phyloP scores from a whole-genome alignment of 148 eudicot species.

The Nyssa sinensis region DNA sequence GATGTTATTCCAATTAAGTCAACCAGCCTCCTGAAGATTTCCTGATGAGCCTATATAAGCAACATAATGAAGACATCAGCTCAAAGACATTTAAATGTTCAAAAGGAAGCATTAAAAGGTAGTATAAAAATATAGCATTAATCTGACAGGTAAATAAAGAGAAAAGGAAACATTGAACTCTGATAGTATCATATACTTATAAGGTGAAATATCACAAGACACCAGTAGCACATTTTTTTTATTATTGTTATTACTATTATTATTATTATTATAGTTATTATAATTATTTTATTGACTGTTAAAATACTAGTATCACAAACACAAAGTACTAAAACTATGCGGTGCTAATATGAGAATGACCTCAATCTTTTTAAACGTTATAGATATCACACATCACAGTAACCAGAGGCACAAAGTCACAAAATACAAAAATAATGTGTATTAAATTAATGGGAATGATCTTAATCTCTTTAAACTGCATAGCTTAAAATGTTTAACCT shows the following conservation, averaged over 20 bases:
- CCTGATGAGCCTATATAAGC: conserved; percentile 60
- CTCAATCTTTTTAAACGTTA: no score
- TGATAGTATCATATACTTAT: background rate
- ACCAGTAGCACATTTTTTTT: no score
- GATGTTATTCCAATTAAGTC: conserved; percentile 94
- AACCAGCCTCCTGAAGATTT: conserved; percentile 72
- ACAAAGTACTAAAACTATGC: no score
- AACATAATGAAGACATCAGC: conserved; percentile 17
- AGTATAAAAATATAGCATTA: background rate
- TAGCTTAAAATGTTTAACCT: background rate
- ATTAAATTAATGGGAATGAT: background rate
- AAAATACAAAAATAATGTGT: background rate
- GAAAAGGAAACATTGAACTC: background rate
- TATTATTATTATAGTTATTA: no score
- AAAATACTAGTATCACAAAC: no score
- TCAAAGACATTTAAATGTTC: background rate
- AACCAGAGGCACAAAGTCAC: background rate
- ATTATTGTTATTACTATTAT: no score
- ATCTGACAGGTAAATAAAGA: background rate
- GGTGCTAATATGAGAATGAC: no score
- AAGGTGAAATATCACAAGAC: background rate
- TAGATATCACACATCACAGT: no score
- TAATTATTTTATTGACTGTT: no score
- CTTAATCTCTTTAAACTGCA: background rate
- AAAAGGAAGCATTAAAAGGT: background rate